Evolutionary conservation across 192 early-diverging fungal genomes (phyloP).

Genomic region (Coemansia sp.): DNA sequence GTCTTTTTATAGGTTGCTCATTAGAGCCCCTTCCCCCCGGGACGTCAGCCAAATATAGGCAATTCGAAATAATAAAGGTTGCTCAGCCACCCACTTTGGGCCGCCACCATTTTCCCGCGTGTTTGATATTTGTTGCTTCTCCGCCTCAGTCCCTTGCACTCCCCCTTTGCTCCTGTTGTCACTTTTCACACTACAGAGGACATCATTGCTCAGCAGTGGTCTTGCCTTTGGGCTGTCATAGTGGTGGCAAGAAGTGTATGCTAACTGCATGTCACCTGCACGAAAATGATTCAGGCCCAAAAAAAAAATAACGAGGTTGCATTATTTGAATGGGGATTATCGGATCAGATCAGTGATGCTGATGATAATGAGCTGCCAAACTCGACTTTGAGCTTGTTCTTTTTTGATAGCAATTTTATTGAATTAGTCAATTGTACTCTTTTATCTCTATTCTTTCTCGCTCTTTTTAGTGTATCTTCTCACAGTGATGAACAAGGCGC

Average conservation of each 20-base stretch:
- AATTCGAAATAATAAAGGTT: neutral
- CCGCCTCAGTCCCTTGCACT: neutral
- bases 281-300: neutral
- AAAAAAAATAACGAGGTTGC: neutral
- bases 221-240: too few species aligned
- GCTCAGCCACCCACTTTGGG: conserved; percentile 1
- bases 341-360: neutral
- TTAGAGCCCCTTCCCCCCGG: neutral
- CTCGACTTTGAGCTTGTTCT: neutral
- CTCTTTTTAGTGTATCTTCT: neutral
- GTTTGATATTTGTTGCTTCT: neutral
- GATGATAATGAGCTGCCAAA: neutral
- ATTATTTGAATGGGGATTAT: neutral
- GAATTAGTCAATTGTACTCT: neutral
- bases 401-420: neutral
- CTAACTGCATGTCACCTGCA: neutral
- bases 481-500: conserved; percentile 25
- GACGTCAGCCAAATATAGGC: neutral
- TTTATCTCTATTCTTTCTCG: neutral
- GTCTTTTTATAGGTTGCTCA: conserved; percentile 4
- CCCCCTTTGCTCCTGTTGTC: neutral
- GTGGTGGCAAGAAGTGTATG: neutral
- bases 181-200: neutral
- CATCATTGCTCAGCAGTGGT: neutral
- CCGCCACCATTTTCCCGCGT: neutral